Conservation (phyloP, 2,329 filamentous ascomycete genomes). For the Fusarium pseudocircinatum region DNA sequence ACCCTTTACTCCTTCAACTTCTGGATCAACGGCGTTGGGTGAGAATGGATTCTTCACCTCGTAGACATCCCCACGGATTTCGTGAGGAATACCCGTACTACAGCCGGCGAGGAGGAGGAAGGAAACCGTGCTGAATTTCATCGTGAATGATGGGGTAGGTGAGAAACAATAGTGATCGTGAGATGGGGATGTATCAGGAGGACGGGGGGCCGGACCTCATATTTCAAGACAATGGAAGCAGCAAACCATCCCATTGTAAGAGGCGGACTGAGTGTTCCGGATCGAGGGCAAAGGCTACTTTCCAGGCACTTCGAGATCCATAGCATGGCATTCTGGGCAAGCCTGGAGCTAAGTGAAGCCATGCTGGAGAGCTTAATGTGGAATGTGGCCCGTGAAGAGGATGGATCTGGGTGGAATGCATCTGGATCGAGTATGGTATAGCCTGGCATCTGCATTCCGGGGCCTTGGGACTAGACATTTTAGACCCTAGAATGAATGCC, state of each 20-base stretch:
- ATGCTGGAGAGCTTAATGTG: constrained; percentile 20
- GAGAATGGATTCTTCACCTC: constrained; percentile 1
- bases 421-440: constrained; percentile 24
- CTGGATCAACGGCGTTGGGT: not conserved
- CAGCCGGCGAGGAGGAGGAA: constrained; percentile 28
- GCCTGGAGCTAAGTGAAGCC: constrained; percentile 25
- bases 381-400: constrained; percentile 27
- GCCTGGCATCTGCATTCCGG: constrained; percentile 27
- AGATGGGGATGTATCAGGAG: not conserved
- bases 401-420: constrained; percentile 28
- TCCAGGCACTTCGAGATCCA: constrained; percentile 22
- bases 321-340: constrained; percentile 27
- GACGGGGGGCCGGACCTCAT: constrained; percentile 11
- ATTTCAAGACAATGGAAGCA: constrained; percentile 28
- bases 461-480: constrained; percentile 8
- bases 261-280: constrained; percentile 10
- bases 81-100: constrained; percentile 25
- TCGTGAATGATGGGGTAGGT: not conserved
- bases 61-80: constrained; percentile 4
- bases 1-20: not conserved
- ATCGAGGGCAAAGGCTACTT: constrained; percentile 13
- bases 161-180: not conserved
- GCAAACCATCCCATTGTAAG: not conserved
- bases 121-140: constrained; percentile 37
- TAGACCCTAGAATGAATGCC: constrained; percentile 3